Evolutionary conservation across 179 eudicot species (phyloP), one percentile per base, ranked within the genome.

Genomic region (Carnegiea gigantea): DNA sequence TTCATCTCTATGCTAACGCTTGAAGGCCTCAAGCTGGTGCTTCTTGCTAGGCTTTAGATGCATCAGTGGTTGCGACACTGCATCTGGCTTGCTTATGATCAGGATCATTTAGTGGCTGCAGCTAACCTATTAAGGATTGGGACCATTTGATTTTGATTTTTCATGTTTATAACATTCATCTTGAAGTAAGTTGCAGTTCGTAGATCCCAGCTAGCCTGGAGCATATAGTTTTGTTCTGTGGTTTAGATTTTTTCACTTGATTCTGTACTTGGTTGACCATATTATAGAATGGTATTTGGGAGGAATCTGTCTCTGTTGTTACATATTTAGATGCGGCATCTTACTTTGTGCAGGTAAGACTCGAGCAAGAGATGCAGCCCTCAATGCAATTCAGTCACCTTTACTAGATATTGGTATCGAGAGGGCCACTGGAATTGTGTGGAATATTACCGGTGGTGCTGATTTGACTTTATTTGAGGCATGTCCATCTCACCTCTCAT

Each of bases 321-420:
- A 18, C 26, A 49, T 53, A 43, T n/a, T 44, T 36, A 14, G 23
- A 70, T 72, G 9, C 62, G 40, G 38, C 65, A 43, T 67, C 11
- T 81, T 54, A 68, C 62, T 48, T 51, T 76, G 18, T 84, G 75
- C 81, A 95, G 98, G 98, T 79, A 95, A 93, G 84, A 91, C 92
- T 51, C 89, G 98, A 86, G 98, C 98, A 64, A 92, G 98, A 87
- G 98, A 95, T 90, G 98, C 98, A 89, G 98, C 98, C 75, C 86
- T 95, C 23, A 95, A 93, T 87, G 98, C 98, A 44, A 89, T 95
- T 81, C 98, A 93, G 85, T 95, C 98, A 60, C 98, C 98, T 64
- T 87, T 95, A 77, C 87, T 95, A 49, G 98, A 95, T 89, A 90
- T 95, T 81, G 98, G 98, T 46, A 95, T 95, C 57, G 98, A 95